Base-by-base conservation (phyloP, 768 basidiomycete genomes). In the Mycena floridula region DNA sequence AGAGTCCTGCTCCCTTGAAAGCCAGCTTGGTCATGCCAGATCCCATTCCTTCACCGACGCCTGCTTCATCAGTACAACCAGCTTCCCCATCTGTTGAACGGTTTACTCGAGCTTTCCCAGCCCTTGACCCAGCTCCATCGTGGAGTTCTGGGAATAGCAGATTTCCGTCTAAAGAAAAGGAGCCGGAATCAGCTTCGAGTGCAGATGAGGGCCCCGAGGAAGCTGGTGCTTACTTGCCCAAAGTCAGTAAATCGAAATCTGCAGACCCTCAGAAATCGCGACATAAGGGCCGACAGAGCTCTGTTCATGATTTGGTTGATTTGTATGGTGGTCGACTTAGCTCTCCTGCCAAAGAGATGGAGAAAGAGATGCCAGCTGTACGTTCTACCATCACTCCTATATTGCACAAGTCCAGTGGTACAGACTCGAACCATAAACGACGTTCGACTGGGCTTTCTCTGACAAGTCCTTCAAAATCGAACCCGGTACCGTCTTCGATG, bases 221-320 rank as follows among this genome's bases (percentile, higher is more conserved):
- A 23, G 64, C 62, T 26, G 50, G 41, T 13, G 63, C 66, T 13
- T 59, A 36, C 32, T 23, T 59, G 38, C 44, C 12, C n/a, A 7
- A 35, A 8, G 28, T 28, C 24, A 22, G 27, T 7, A 16, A 39
- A 22, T 16, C 38, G 23, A 39, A 11, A 22, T 15, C 32, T 7
- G 4, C 32, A 15, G 32, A 35, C 7, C 25, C 25, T 25, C 13
- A 20, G 42, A 63, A 60, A 41, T 56, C 63, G 32, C 72, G 61
- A 52, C 60, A 65, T 35, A 79, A 78, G 52, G 69, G 76, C 30
- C 66, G 88, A 50, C 86, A 90, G 66, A 83, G 79, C 54, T 90
- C 89, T 11, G 87, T 90, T 20, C 87, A 92, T 54, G 84, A 91
- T 55, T 58, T 90, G 44, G 85, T 90, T 23, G 84, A 85, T 58